Conservation (phyloP, 495 filamentous ascomycete genomes). For the Hypoxylon lienhwacheense region DNA sequence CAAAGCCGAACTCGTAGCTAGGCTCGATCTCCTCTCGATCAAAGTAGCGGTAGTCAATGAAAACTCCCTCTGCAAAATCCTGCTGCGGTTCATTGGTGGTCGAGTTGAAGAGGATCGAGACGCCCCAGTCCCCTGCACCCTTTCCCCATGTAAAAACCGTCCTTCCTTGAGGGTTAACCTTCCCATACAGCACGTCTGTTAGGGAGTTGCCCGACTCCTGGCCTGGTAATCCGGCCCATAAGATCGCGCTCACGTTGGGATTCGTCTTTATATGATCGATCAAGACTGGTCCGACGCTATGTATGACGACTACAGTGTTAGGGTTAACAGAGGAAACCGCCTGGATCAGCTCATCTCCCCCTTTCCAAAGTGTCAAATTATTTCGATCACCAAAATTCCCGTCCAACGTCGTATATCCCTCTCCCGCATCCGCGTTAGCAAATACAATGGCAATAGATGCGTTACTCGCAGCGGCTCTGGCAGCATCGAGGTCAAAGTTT, state of each 20-base stretch:
- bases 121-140: conserved; percentile 53
- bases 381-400: conserved; percentile 59
- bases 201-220: conserved; percentile 60
- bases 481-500: conserved; percentile 44
- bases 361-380: conserved; percentile 53
- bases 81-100: conserved; percentile 37
- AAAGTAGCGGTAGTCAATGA: conserved; percentile 59
- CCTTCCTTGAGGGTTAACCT: conserved; percentile 54
- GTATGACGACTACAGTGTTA: conserved; percentile 59
- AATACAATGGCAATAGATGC: conserved; percentile 57
- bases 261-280: conserved; percentile 51
- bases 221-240: conserved; percentile 57
- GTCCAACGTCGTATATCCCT: conserved; percentile 61
- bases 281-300: conserved; percentile 56
- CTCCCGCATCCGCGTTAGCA: conserved; percentile 57
- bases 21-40: conserved; percentile 49
- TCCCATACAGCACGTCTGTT: conserved; percentile 55
- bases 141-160: conserved; percentile 60
- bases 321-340: conserved; percentile 51
- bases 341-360: conserved; percentile 54
- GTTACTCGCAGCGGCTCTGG: conserved; percentile 41
- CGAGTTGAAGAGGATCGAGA: conserved; percentile 42
- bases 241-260: conserved; percentile 60
- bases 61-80: conserved; percentile 52
- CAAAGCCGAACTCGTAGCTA: conserved; percentile 55